Conservation (phyloP, 1,139 yeast species). For the Hyphopichia buzzinii region DNA sequence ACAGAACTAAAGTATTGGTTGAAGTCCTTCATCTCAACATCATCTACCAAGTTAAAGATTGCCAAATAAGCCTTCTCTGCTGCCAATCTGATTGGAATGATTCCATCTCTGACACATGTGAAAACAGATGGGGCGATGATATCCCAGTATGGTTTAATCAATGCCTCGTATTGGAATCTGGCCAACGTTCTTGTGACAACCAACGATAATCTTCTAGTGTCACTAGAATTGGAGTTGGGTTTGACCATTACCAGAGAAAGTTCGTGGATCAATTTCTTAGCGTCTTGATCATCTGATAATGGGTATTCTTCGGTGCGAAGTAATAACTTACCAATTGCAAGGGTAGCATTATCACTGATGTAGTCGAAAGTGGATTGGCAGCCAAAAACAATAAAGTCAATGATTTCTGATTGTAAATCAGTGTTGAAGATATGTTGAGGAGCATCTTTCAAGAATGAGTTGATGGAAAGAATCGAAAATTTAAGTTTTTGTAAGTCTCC, state of each 20-base stretch:
- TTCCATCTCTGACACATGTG: conserved; percentile 76
- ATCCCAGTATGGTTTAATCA: conserved; percentile 54
- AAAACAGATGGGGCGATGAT: conserved; percentile 71
- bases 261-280: conserved; percentile 39
- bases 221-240: conserved; percentile 66
- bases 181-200: conserved; percentile 76
- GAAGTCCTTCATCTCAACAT: conserved; percentile 55
- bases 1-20: conserved; percentile 52
- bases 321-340: conserved; percentile 82
- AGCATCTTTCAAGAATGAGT: conserved; percentile 78
- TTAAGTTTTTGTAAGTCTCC: conserved; percentile 39
- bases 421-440: conserved; percentile 58
- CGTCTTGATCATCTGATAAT: conserved; percentile 34
- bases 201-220: conserved; percentile 75
- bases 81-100: conserved; percentile 89
- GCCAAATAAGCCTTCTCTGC: conserved; percentile 89
- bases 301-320: conserved; percentile 30
- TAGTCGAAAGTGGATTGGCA: conserved; percentile 49
- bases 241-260: conserved; percentile 48
- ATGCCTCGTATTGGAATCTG: conserved; percentile 50
- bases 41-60: conserved; percentile 69
- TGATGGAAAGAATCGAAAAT: conserved; percentile 71
- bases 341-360: conserved; percentile 73
- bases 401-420: conserved; percentile 47
- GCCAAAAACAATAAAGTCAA: conserved; percentile 47